Evolutionary conservation across 129 eudicot species (phyloP).

Genomic region (Pseudognaphalium luteoalbum): DNA sequence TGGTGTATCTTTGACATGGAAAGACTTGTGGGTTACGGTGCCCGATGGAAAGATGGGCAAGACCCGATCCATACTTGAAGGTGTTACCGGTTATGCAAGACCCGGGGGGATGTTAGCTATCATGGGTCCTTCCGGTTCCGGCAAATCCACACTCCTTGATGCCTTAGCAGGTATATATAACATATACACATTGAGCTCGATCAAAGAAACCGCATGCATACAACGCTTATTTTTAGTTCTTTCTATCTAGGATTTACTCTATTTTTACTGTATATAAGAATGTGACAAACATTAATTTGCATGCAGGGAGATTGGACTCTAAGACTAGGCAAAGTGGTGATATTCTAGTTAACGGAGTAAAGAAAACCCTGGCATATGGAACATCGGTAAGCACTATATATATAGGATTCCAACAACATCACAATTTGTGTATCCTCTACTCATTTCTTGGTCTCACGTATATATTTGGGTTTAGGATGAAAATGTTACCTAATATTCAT

Average conservation of each 20-base stretch:
- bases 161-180: conserved; percentile 50
- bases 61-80: conserved; percentile 42
- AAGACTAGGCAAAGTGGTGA: conserved; percentile 59
- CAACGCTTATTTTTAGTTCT: no score
- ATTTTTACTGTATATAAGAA: no score
- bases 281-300: not conserved
- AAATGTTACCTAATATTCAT: no score
- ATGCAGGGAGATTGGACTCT: conserved; percentile 58
- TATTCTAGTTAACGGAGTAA: conserved; percentile 60
- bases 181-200: not conserved
- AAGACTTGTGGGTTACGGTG: conserved; percentile 49
- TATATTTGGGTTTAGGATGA: no score
- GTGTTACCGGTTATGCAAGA: conserved; percentile 45
- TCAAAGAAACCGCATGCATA: not conserved
- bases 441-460: no score
- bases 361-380: conserved; percentile 60
- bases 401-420: no score
- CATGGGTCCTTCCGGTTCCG: conserved; percentile 72
- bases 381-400: conserved; percentile 51
- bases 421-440: not conserved
- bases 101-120: conserved; percentile 62
- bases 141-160: conserved; percentile 64
- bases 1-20: conserved; percentile 50
- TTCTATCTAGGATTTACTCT: no score
- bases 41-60: conserved; percentile 32